Evolutionary conservation across 306 rosid genomes (phyloP), one percentile per base, ranked within the genome.

Genomic region (Cicer yamashitae): DNA sequence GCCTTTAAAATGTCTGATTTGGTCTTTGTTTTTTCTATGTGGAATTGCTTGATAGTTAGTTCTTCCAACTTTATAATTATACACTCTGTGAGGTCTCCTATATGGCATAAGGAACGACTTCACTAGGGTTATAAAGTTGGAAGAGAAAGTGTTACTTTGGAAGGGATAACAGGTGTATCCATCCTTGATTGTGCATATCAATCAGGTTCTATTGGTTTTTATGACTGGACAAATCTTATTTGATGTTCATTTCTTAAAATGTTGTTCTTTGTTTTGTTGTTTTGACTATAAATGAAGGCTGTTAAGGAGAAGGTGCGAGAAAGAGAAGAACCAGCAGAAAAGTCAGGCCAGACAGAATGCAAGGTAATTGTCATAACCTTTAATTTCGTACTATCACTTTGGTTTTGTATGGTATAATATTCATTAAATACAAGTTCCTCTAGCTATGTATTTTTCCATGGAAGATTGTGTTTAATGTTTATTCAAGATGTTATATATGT

Each of bases 331-430:
- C 51, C 79, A 30, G 30, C 83, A 62, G 96, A 88, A 75, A 85
- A 73, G 75, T 57, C 89, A 0, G 81, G 88, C 68, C 87, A 67
- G 80, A 78, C 86, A 43, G 97, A 92, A 79, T 96, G 99, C 99
- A 96, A 96, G 99, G 99, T 96, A 74, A 64, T 73, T 67, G 41
- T 72, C 71, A 34, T 75, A 70, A 46, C 74, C 60, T 45, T 81
- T 13, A 37, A 51, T 57, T 54, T 67, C 17, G 3, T 12, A 30
- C 10, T 12, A 22, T 37, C 48, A 18, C 38, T 25, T 63, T 64
- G 61, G 50, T 68, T 77, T 56, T 62, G 15, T 64, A 11, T 79
- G 43, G 51, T 76, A 14, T 45, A 25, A 62, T 66, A 15, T 75
- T 70, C 39, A 43, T 66, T 43, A 8, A 58, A 48, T 41, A 17